A percentile compares a stretch with the other conserved stretches of the same genome.
Conservation (phyloP, 345 rosid species). For the Pistacia atlantica region DNA sequence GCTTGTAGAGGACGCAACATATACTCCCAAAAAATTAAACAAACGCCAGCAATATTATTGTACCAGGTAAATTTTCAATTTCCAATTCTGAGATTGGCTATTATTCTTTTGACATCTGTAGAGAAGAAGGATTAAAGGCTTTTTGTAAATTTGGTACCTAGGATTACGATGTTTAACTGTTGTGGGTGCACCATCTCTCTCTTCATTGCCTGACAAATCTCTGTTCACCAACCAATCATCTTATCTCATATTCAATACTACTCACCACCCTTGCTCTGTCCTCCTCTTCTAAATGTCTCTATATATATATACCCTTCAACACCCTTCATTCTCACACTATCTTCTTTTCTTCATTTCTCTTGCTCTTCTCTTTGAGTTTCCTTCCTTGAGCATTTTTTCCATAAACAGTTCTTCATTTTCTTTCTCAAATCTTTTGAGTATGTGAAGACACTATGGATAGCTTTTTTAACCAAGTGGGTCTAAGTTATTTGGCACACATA, state of each 20-base stretch:
- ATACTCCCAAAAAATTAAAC: neutral
- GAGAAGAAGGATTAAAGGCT: constrained; percentile 32
- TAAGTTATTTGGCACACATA: constrained; percentile 21
- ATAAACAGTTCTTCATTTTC: no score
- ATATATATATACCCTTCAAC: constrained; percentile 37
- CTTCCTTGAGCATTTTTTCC: no score
- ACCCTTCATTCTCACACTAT: constrained; percentile 5
- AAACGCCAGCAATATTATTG: constrained; percentile 24
- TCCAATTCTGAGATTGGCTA: constrained; percentile 22
- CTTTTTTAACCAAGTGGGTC: constrained; percentile 28
- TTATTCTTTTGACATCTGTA: constrained; percentile 19
- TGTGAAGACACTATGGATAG: constrained; percentile 6
- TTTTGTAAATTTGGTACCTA: constrained; percentile 43
- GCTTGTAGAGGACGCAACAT: constrained; percentile 48
- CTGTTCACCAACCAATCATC: constrained; percentile 35
- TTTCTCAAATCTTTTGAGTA: neutral
- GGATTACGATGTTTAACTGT: constrained; percentile 66
- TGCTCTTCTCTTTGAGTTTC: neutral
- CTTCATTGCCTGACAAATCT: constrained; percentile 27
- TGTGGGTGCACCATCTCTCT: constrained; percentile 36
- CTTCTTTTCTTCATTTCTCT: neutral
- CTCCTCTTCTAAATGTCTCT: constrained; percentile 8
- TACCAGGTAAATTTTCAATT: constrained; percentile 20
- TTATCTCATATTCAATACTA: constrained; percentile 29
- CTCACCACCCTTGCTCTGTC: neutral